Base-by-base conservation (phyloP, 2,329 filamentous ascomycete genomes). In the Teratosphaeria zuluensis region DNA sequence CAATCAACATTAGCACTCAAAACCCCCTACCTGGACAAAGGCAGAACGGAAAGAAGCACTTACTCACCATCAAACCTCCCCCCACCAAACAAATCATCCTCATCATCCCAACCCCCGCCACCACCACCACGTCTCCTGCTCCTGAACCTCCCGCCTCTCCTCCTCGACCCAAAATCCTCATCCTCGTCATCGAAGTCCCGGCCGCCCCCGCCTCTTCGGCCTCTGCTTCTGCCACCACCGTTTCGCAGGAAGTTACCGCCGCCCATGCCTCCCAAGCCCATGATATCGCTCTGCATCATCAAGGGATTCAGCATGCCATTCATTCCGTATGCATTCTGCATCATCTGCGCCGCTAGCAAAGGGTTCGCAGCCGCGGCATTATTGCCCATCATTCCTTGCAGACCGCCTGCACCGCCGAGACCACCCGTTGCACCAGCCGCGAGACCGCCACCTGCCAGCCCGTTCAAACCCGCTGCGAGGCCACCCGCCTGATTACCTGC, bases 21-120 rank as follows among this genome's bases (percentile, higher is more conserved):
- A 16, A 16, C 11, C 11, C 35, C 35, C 11, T 2, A 2, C 12
- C 35, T 42, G 9, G 11, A 42, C n/a, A 48, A 8, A 21, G 16
- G n/a, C 4, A 21, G n/a, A 48, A 48, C 16, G 5, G 19, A 48
- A 48, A 48, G 42, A 8, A 48, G 42, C n/a, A 60, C 58, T 60
- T 60, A 60, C 58, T 60, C 58, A 60, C 58, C 58, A n/a, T 58
- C 48, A 31, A 56, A 55, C 21, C 56, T 52, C 53, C 57, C 52
- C 19, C 42, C 53, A 32, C 42, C 48, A 21, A 60, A 56, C 19
- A 58, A 53, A 16, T 58, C 58, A 12, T 38, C 42, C 11, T 19
- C 42, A 35, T 51, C n/a, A 28, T 14, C 14, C 24, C 51, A 21
- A 1, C 30, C 31, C 30, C 24, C 55, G 9, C 9, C 46, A 14